phyloP scores from a whole-genome alignment of 2,329 filamentous ascomycete genomes.

The Sporothrix humicola region DNA sequence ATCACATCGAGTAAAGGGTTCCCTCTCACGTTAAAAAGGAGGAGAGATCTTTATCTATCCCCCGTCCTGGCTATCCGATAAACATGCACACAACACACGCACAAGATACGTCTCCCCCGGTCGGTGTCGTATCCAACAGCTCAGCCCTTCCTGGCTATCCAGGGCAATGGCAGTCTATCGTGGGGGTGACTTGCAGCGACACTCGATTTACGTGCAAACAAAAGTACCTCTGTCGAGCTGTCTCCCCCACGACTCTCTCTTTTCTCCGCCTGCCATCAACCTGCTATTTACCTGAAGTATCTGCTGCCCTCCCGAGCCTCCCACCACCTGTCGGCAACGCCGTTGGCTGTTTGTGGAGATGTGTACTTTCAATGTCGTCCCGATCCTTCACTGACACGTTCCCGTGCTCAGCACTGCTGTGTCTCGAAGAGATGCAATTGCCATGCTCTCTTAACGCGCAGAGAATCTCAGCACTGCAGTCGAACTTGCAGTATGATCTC shows the following conservation, averaged over 20 bases:
- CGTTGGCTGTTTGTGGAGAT: constrained; percentile 10
- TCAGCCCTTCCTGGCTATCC: background rate
- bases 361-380: too few relatives aligned
- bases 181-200: background rate
- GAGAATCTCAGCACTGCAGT: too few relatives aligned
- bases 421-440: background rate
- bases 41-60: constrained; percentile 3
- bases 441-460: too few relatives aligned
- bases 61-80: constrained; percentile 3
- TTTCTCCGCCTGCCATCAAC: background rate
- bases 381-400: background rate
- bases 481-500: background rate
- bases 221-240: background rate
- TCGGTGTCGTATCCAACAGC: background rate
- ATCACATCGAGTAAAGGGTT: constrained; percentile 35
- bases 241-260: background rate
- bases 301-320: too few relatives aligned
- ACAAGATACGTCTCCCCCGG: constrained; percentile 4
- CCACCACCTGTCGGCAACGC: constrained; percentile 30
- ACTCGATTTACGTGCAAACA: background rate
- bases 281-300: too few relatives aligned
- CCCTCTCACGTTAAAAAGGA: too few relatives aligned
- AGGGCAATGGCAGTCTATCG: background rate
- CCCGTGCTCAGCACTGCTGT: background rate
- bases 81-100: background rate